phyloP scores from a whole-genome alignment of 345 rosid genomes.

The Euphorbia lathyris region DNA sequence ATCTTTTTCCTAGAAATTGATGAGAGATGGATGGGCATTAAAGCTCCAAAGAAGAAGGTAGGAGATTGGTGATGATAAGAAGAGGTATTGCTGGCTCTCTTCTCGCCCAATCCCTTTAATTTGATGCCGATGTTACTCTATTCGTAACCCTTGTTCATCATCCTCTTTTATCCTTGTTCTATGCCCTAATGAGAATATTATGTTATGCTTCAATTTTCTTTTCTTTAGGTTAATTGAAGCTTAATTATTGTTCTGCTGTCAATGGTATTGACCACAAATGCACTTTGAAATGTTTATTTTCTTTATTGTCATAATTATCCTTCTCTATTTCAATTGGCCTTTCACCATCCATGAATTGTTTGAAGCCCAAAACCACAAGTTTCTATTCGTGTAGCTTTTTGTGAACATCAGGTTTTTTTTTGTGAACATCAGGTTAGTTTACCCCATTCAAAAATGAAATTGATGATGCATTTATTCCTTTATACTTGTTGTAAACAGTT shows the following conservation, averaged over 20 bases:
- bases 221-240: neutral
- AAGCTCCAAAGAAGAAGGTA: neutral
- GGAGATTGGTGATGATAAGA: slow-evolving; percentile 51
- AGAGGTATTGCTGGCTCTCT: slow-evolving; percentile 65
- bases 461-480: no score
- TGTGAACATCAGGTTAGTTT: neutral
- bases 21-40: slow-evolving; percentile 3
- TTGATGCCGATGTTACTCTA: slow-evolving; percentile 60
- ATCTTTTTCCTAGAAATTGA: neutral
- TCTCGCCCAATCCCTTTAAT: slow-evolving; percentile 48
- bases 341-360: no score
- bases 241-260: neutral
- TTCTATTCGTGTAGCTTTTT: no score
- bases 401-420: no score
- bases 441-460: neutral
- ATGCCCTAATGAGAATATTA: no score
- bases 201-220: neutral
- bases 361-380: neutral
- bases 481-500: no score
- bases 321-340: no score
- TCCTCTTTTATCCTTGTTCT: no score
- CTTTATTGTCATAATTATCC: no score
- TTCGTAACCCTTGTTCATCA: slow-evolving; percentile 41
- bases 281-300: no score
- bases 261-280: no score